These are phyloP conservation scores for Hanseniaspora gamundiae DNA, from an alignment of 1,139 yeast species.

Conservation along the genomic window DNA sequence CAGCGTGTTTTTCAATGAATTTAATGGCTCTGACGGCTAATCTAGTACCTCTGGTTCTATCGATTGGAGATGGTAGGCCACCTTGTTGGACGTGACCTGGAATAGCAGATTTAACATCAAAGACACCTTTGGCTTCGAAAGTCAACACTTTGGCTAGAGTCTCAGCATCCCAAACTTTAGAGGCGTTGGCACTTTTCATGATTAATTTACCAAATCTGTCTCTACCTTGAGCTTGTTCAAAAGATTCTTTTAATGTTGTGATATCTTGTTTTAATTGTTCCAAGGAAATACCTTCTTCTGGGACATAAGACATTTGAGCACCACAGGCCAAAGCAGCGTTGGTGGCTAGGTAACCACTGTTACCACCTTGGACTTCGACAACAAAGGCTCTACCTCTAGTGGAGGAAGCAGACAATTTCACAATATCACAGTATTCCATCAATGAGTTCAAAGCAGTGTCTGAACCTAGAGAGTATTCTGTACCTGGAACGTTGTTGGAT, in stretches of 20 bases:
- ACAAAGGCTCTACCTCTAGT: slow-evolving; percentile 91
- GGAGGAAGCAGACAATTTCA: slow-evolving; percentile 90
- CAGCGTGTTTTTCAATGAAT: slow-evolving; percentile 42
- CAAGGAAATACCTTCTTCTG: slow-evolving; percentile 73
- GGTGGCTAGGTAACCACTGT: slow-evolving; percentile 87
- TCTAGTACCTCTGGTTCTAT: slow-evolving; percentile 59
- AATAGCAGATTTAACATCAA: slow-evolving; percentile 64
- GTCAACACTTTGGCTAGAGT: slow-evolving; percentile 58
- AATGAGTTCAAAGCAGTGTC: slow-evolving; percentile 90
- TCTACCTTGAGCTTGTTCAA: slow-evolving; percentile 66
- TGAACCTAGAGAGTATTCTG: slow-evolving; percentile 86
- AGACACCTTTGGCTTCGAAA: slow-evolving; percentile 53
- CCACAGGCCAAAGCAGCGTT: slow-evolving; percentile 85
- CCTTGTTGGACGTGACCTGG: slow-evolving; percentile 87
- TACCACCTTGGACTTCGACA: slow-evolving; percentile 96
- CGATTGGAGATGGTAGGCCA: slow-evolving; percentile 66
- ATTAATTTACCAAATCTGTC: slow-evolving; percentile 61
- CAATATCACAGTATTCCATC: slow-evolving; percentile 86
- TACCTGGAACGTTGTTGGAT: slow-evolving; percentile 96
- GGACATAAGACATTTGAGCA: slow-evolving; percentile 85
- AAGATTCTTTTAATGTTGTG: slow-evolving; percentile 53
- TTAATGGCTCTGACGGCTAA: slow-evolving; percentile 60
- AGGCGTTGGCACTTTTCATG: slow-evolving; percentile 57
- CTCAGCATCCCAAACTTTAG: slow-evolving; percentile 53
- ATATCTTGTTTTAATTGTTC: slow-evolving; percentile 68